Evolutionary conservation across 495 filamentous ascomycete genomes (phyloP).

Genomic region (Pseudevernia furfuracea): DNA sequence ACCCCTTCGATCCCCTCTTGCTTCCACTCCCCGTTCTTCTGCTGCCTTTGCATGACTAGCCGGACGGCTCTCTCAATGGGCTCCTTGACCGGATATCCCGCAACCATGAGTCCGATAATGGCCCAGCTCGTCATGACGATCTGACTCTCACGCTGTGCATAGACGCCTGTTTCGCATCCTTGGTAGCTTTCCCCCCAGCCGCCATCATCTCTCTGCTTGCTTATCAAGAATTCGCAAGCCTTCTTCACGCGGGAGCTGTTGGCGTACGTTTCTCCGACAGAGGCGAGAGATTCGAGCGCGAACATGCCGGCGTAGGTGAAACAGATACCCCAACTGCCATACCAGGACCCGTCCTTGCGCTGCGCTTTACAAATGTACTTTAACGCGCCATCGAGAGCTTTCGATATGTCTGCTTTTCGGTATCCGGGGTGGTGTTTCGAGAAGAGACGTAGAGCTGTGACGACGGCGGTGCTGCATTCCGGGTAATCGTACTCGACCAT

Average conservation of each 20-base stretch:
- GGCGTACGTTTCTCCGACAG: constrained; percentile 70
- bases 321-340: constrained; percentile 95
- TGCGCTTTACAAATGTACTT: constrained; percentile 75
- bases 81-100: constrained; percentile 67
- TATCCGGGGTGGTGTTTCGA: constrained; percentile 70
- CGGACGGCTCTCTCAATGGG: constrained; percentile 67
- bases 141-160: constrained; percentile 61
- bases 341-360: constrained; percentile 82
- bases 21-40: constrained; percentile 83
- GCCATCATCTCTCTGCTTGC: constrained; percentile 76
- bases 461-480: constrained; percentile 91
- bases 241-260: constrained; percentile 62
- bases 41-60: constrained; percentile 78
- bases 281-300: constrained; percentile 75
- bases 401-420: constrained; percentile 63
- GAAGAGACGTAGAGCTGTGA: constrained; percentile 84
- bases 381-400: constrained; percentile 62
- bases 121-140: constrained; percentile 95
- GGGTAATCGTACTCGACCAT: constrained; percentile 99
- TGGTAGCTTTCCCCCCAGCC: constrained; percentile 96
- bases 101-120: constrained; percentile 74
- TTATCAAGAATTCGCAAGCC: constrained; percentile 79
- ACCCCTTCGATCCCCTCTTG: constrained; percentile 96
- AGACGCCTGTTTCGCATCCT: constrained; percentile 56
- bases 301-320: constrained; percentile 97